Percentiles rank a stretch among this genome's conserved stretches.
These are phyloP conservation scores for Mycena galopus DNA, from an alignment of 768 basidiomycete species.

Conservation along the genomic window DNA sequence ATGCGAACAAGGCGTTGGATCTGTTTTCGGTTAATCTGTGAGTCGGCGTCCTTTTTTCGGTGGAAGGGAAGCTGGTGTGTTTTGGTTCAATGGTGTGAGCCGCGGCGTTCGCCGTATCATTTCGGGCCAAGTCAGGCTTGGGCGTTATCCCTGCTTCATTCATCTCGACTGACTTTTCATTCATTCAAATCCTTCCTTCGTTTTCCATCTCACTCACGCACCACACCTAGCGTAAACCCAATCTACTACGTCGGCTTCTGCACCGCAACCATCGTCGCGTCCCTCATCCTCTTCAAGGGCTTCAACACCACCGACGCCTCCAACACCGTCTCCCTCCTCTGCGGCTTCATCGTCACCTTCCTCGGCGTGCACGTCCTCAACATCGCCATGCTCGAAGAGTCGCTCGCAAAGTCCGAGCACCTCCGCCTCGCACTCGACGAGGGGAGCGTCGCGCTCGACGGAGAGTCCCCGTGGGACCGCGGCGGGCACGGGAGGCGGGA, in stretches of 20 bases:
- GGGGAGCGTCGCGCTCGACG: constrained; percentile 2
- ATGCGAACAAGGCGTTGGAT: constrained; percentile 98
- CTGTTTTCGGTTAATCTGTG: constrained; percentile 98
- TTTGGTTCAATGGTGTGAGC: no score
- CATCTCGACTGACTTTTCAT: no score
- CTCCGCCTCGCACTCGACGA: not conserved
- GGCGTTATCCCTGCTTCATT: no score
- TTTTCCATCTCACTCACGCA: no score
- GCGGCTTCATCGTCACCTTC: constrained; percentile 48
- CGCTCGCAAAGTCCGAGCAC: not conserved
- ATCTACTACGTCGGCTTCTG: constrained; percentile 99
- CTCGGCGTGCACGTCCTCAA: constrained; percentile 38
- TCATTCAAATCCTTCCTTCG: no score
- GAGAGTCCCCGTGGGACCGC: constrained; percentile 48
- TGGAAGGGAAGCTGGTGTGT: not conserved
- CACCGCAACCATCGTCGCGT: constrained; percentile 91
- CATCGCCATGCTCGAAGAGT: constrained; percentile 26
- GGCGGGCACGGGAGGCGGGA: no score
- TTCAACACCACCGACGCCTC: constrained; percentile 89
- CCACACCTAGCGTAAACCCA: constrained; percentile 88
- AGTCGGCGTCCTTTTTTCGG: constrained; percentile 46
- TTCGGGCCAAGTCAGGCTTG: no score
- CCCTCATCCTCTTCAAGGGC: constrained; percentile 96
- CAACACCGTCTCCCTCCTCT: constrained; percentile 82
- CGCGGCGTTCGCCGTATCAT: no score